Evolutionary conservation across 139 green algal genomes (phyloP), one percentile per base, ranked within the genome.

Genomic region (Picochlorum sp.): DNA sequence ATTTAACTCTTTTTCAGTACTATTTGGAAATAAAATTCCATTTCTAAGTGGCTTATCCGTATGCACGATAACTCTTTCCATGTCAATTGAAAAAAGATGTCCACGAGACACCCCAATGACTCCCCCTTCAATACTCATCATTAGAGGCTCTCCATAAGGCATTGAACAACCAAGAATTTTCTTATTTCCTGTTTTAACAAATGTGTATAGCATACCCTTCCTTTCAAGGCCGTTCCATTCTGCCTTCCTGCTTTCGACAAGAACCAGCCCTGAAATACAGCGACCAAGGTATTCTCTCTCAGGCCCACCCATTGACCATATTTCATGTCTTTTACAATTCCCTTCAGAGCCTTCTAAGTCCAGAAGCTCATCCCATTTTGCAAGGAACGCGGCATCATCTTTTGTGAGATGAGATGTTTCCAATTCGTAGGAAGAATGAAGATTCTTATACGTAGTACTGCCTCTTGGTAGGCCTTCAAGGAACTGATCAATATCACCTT

Each of bases 71-170:
- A 83, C 30, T 7, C 31, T n/a, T 5, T 44, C 37, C 7, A 59
- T 26, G 14, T 43, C 31, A 29, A 49, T 33, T 66, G 31, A 20
- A 22, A 47, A 16, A 43, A 80, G 41, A 30, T 51, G 24, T 14
- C 33, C 63, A 1, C 79, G 59, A 7, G 50, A 36, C 5, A 76
- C 67, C 26, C 33, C 52, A 16, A 64, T 35, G 51, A 70, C 56
- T 47, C 67, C 54, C 55, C 81, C 84, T 33, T 93, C 85, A 40
- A 89, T 41, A 39, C 80, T 72, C 24, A 93, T 72, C 43, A 89
- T 45, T 18, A 65, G 64, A 52, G 77, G 68, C 47, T 92, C 84
- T 0, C 84, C 85, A 55, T 37, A 30, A 5, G 22, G 37, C 47
- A 64, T 39, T 7, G 41, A 12, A 33, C 18, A 30, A n/a, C 9